Evolutionary conservation across 306 rosid species (phyloP).

Genomic region (Sesbania bispinosa): DNA sequence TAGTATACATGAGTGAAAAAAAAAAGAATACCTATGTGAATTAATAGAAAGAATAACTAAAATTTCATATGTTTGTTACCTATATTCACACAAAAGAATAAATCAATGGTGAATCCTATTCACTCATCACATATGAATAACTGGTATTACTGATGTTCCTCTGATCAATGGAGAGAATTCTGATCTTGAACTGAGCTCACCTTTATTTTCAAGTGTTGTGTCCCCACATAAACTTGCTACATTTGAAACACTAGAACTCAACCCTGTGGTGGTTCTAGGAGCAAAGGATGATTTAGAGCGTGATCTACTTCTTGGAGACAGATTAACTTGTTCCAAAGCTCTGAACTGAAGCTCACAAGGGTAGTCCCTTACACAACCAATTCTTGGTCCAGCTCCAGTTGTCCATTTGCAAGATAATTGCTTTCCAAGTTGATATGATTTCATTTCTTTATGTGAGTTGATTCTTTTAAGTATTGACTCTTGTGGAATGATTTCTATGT

Average conservation of each 20-base stretch:
- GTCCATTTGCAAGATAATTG: slow-evolving; percentile 97
- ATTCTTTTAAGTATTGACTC: slow-evolving; percentile 77
- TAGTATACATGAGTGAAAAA: slow-evolving; percentile 39
- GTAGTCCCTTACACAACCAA: slow-evolving; percentile 87
- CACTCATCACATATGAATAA: slow-evolving; percentile 30
- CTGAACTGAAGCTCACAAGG: slow-evolving; percentile 79
- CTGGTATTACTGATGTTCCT: slow-evolving; percentile 43
- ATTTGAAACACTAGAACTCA: slow-evolving; percentile 36
- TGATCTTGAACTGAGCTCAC: slow-evolving; percentile 28
- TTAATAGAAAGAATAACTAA: slow-evolving; percentile 40
- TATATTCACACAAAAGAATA: slow-evolving; percentile 59
- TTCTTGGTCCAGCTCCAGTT: slow-evolving; percentile 96
- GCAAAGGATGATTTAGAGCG: slow-evolving; percentile 35
- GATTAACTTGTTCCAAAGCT: slow-evolving; percentile 81
- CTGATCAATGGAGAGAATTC: slow-evolving; percentile 43
- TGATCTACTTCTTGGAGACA: slow-evolving; percentile 68
- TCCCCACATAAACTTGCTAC: slow-evolving; percentile 26
- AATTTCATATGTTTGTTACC: slow-evolving; percentile 44
- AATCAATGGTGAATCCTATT: slow-evolving; percentile 37
- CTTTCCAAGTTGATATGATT: slow-evolving; percentile 83
- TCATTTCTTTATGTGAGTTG: slow-evolving; percentile 68
- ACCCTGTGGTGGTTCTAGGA: slow-evolving; percentile 28
- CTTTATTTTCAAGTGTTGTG: slow-evolving; percentile 26
- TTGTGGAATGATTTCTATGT: slow-evolving; percentile 50
- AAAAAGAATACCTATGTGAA: slow-evolving; percentile 37